Evolutionary conservation across 441 rosid species (phyloP), one percentile per base, ranked within the genome.

Genomic region (Arabidopsis hybrid): DNA sequence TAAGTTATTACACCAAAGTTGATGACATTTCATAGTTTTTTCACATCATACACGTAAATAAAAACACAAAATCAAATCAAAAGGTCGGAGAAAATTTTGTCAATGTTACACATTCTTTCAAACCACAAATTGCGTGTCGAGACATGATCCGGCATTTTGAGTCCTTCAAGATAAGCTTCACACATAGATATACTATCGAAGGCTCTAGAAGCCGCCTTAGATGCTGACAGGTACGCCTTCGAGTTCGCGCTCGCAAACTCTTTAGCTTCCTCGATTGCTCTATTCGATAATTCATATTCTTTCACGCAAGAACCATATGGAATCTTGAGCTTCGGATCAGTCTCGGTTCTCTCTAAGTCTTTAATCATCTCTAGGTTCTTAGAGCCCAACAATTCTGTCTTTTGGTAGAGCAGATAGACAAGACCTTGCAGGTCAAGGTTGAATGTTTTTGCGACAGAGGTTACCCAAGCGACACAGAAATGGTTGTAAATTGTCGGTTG

Each of bases 31-130:
- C 7, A 49, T 36, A 9, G 10, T 26, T 26, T 35, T 59, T 9
- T 31, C 4, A 5, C 64, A 45, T 35, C 55, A 57, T 45, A 13
- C 35, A 34, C 6, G 60, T 53, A 13, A 35, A 18, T 32, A 43
- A 26, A 26, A 26, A 26, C 4, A 26, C 29, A 64, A 32, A 46
- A 18, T 64, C 58, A 73, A 73, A 17, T 11, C 26, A 65, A 56
- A 56, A 46, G 42, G 26, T 10, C 9, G 5, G 78, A 14, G 45
- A 74, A 66, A 50, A 8, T 34, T 0, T 0, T 39, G 17, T 12
- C 60, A 59, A 67, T 42, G 56, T 2, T 67, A 7, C 67, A 59
- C 78, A 67, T 74, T 14, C 46, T 60, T 29, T 14, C 38, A 74
- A 40, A 17, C 61, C 32, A 0, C 6, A 18, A 16, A 50, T 17